Base-by-base conservation (phyloP, 2,329 filamentous ascomycete species). In the Diaporthe sp. region DNA sequence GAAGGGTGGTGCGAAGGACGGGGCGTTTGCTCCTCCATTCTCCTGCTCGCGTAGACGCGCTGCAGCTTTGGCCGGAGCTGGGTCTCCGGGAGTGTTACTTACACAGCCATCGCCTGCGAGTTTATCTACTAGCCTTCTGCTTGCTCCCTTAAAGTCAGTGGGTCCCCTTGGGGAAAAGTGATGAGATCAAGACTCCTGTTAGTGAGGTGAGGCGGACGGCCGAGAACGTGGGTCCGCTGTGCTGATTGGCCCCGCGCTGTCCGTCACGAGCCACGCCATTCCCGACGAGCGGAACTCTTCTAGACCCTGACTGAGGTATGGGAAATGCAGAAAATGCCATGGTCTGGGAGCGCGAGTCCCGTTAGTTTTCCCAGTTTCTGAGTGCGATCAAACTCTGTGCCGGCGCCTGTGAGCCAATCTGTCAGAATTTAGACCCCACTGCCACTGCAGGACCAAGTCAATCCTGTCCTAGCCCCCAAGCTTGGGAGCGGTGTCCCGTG, bases 171-270 rank as follows among this genome's bases (percentile, higher is more conserved):
- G 22, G 42, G 28, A 8, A 8, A 54, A 68, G 64, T 68, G 57
- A 72, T 61, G 57, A 61, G 70, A 72, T 72, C 70, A 54, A 61
- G 57, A 64, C 57, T 54, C 13, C 40, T n/a, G 47, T 64, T 64
- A 61, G 57, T 61, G 57, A 42, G 55, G 58, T 30, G 58, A 72
- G 60, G 70, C 70, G 70, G 33, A 61, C 70, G 35, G 57, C 15
- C 45, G 22, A 64, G 19, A 40, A 54, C 70, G 57, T 28, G 38
- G 25, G 60, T 61, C 57, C 35, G 57, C 70, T 19, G 47, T 15
- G 42, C 47, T 45, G 57, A 66, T 61, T 72, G 70, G 70, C 47
- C 40, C 70, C 60, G 70, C 33, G 57, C 42, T 33, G 35, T 54
- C 47, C 35, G 22, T 64, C 45, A 72, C 70, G 70, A 72, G 57